Percentiles rank a stretch among this genome's conserved stretches.
These are phyloP conservation scores for Ballota nigra DNA, from an alignment of 257 asterid genomes.

Conservation along the genomic window DNA sequence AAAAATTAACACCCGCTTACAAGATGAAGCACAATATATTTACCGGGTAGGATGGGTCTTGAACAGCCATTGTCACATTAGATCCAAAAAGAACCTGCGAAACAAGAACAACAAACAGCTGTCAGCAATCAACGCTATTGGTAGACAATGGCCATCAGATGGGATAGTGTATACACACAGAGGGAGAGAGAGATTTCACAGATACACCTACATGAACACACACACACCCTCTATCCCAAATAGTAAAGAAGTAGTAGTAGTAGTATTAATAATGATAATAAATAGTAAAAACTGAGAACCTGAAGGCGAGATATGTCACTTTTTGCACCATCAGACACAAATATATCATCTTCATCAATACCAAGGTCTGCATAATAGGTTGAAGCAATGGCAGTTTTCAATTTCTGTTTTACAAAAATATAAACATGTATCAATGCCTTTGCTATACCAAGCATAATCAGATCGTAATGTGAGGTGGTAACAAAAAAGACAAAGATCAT, in stretches of 20 bases:
- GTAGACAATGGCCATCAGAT: not conserved
- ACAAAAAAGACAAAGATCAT: slow-evolving; percentile 13
- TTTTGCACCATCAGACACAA: slow-evolving; percentile 98
- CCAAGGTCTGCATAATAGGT: slow-evolving; percentile 82
- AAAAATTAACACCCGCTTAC: not conserved
- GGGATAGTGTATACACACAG: not conserved
- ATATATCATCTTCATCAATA: slow-evolving; percentile 82
- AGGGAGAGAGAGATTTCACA: not conserved
- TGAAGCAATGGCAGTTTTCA: slow-evolving; percentile 90
- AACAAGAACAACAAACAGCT: slow-evolving; percentile 9
- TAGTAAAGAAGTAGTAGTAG: not conserved
- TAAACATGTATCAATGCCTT: not conserved
- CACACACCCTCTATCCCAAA: no score
- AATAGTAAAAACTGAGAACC: no score
- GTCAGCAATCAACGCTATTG: slow-evolving; percentile 2
- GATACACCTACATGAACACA: not conserved
- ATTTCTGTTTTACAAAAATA: slow-evolving; percentile 41
- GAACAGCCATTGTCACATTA: slow-evolving; percentile 89
- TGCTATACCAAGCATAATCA: not conserved
- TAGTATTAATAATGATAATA: not conserved
- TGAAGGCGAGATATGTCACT: slow-evolving; percentile 98
- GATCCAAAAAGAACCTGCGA: slow-evolving; percentile 92
- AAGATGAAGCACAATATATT: slow-evolving; percentile 14
- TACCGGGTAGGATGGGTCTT: slow-evolving; percentile 99
- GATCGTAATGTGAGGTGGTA: not conserved